Base-by-base conservation (phyloP, 352 stramenopile genomes). In the Phytopythium boreale region DNA sequence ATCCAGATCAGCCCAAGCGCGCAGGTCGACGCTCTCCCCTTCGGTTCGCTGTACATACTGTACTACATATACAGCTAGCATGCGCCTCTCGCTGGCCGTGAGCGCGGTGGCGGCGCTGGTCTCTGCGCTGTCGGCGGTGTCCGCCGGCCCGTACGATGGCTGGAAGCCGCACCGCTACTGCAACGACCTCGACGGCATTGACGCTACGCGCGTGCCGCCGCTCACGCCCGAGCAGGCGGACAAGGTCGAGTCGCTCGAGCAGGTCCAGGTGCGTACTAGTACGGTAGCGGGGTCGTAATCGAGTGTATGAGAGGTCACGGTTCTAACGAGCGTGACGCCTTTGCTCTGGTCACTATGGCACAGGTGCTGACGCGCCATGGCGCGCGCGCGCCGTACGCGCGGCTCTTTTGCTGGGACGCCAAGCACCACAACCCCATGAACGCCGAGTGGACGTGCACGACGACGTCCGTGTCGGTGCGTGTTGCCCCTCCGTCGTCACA, bases 121-220 rank as follows among this genome's bases (percentile, higher is more conserved):
- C 41, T 22, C 64, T 31, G 56, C 44, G 26, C 56, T 63, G 17
- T 36, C 53, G 14, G 55, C 26, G 22, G 67, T 65, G 31, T 57
- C 59, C 8, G 76, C 77, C 15, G 71, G 76, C 0, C 76, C 75
- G 20, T 95, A 88, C 59, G 84, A 95, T 59, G 78, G 75, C 31
- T 95, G 87, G 87, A 73, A 84, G 62, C 83, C 84, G 47, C 87
- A 93, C 46, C 80, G 74, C 47, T 95, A 95, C 76, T 95, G 87
- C 66, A 93, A 93, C 43, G 76, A 79, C 43, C 71, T 92, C 31
- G 70, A 82, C 20, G 62, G 67, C 68, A 93, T 93, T 64, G 80
- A 80, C 24, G 68, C 68, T 26, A 69, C 79, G 39, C 74, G 72
- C 44, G 91, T 95, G 63, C 64, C 68, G 51, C 81, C 84, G 39